phyloP scores from a whole-genome alignment of 176 grass and related monocot species.

The Thalia dealbata region DNA sequence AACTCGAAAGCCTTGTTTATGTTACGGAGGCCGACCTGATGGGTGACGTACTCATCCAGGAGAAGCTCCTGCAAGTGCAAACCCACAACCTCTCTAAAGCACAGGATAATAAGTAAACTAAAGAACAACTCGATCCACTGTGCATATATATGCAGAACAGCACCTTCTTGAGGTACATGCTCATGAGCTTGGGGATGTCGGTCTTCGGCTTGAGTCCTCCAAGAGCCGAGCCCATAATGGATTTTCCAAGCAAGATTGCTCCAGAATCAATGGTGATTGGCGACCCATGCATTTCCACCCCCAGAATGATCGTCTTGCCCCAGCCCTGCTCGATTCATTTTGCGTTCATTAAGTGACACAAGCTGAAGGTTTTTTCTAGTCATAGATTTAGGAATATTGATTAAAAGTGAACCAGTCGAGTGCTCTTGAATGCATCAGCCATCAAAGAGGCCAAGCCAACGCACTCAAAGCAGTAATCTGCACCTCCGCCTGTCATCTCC shows the following conservation, averaged over 20 bases:
- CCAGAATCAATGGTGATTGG: conserved; percentile 11
- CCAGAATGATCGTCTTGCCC: conserved; percentile 53
- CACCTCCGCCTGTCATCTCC: conserved; percentile 43
- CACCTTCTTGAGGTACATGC: conserved; percentile 36
- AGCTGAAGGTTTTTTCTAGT: no score
- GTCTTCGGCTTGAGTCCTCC: conserved; percentile 49
- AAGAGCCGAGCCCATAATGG: conserved; percentile 29
- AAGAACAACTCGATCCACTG: no score
- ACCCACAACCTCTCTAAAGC: no score
- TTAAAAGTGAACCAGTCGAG: background rate
- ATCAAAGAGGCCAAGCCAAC: conserved; percentile 24
- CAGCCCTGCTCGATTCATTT: conserved; percentile 26
- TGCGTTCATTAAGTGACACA: background rate
- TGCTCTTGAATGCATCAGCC: conserved; percentile 39
- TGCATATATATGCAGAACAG: no score
- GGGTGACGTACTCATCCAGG: conserved; percentile 75
- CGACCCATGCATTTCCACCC: background rate
- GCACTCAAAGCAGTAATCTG: conserved; percentile 63
- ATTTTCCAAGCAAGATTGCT: conserved; percentile 22
- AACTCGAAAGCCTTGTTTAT: conserved; percentile 21
- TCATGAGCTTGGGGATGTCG: conserved; percentile 34
- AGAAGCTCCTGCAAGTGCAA: conserved; percentile 65
- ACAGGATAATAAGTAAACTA: no score
- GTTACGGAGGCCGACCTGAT: conserved; percentile 55
- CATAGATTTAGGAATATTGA: background rate